Base-by-base conservation (phyloP, 495 filamentous ascomycete genomes). In the Annulohypoxylon moriforme region DNA sequence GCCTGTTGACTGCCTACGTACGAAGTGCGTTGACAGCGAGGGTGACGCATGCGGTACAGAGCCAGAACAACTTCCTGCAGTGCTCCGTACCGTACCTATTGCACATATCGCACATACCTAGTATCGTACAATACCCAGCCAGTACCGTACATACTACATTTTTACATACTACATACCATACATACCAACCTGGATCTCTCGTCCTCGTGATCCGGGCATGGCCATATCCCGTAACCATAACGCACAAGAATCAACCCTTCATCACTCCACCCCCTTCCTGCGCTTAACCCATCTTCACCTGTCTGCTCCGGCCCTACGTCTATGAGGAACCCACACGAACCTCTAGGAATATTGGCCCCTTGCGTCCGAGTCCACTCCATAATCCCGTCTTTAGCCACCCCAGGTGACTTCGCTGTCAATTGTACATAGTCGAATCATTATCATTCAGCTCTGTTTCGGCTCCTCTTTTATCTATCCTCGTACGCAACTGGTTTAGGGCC, bases 331-430 rank as follows among this genome's bases (percentile, higher is more conserved):
- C 60, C 56, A 64, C 70, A 50, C 66, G 52, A 73, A 61, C 71
- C 71, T 73, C 71, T 69, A 69, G 61, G 66, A 69, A 73, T 38
- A 47, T 69, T 50, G 57, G 47, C 71, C 70, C 70, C 66, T 73
- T 69, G 57, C 66, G 36, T 69, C 66, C 66, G 38, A 52, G 61
- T 44, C 57, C 66, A 56, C 24, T 13, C 47, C 24, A 24, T 52
- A 49, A 13, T 44, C 40, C 49, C 49, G 60, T 73, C 70, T 65
- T 55, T 59, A 57, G 22, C 62, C 71, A 69, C 25, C 71, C 47
- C 47, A 52, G 47, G 47, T 67, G 67, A 59, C 62, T 66, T 61
- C 60, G 16, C 36, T 46, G 40, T 65, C 55, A 44, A 68, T 53
- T 38, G 57, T 60, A 52, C 24, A 52, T 52, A 56, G 60, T 64